Evolutionary conservation across 2,329 filamentous ascomycete species (phyloP).

Genomic region (Aspergillus costaricaensis): DNA sequence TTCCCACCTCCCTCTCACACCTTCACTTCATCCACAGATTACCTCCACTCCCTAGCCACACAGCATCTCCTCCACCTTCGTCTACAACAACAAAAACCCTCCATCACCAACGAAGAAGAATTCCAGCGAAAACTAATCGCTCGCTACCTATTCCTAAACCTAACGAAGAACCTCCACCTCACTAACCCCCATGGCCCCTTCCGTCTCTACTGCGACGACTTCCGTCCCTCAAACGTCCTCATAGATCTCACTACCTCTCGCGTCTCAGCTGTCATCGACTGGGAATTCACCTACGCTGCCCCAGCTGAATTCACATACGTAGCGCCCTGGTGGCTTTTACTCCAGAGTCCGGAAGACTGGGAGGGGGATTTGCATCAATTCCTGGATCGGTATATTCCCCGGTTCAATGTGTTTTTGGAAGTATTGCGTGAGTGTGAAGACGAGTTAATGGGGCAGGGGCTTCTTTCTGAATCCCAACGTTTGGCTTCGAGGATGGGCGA

Average conservation of each 20-base stretch:
- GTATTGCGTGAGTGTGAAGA: conserved; percentile 24
- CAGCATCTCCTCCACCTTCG: background rate
- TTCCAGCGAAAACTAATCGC: background rate
- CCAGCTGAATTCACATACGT: conserved; percentile 23
- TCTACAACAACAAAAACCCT: background rate
- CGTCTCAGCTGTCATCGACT: conserved; percentile 37
- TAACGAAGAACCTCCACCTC: background rate
- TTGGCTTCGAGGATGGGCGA: conserved; percentile 28
- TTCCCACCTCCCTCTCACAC: background rate
- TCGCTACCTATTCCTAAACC: background rate
- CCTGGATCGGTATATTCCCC: conserved; percentile 26
- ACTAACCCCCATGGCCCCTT: conserved; percentile 14
- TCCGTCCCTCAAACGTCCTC: conserved; percentile 29
- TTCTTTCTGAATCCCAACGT: conserved; percentile 15
- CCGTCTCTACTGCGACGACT: conserved; percentile 27
- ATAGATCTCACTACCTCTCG: conserved; percentile 20
- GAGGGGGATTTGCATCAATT: conserved; percentile 27
- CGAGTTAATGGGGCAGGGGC: conserved; percentile 14
- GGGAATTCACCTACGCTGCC: conserved; percentile 25
- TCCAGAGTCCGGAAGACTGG: conserved; percentile 21
- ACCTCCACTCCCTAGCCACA: background rate
- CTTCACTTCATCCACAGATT: background rate
- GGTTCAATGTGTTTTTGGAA: conserved; percentile 27
- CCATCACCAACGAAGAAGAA: background rate
- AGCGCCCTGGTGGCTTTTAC: conserved; percentile 25